Base-by-base conservation (phyloP, 139 green algal species). In the Asterochloris sp. region DNA sequence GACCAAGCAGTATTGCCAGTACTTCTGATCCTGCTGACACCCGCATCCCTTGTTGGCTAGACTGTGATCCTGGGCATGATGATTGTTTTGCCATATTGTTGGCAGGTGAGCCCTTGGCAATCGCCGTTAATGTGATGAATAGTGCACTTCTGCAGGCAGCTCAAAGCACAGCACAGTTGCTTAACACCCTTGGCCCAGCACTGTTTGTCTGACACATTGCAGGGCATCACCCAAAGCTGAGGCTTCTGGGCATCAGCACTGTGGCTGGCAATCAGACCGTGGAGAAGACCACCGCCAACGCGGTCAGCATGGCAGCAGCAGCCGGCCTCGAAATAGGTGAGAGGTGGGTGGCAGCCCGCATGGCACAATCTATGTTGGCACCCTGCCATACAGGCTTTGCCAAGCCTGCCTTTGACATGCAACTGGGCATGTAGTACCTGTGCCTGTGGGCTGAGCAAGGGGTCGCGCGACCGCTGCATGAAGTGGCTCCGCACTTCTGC, bases 221-320 rank as follows among this genome's bases (percentile, higher is more conserved):
- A 87, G 92, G 89, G 17, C 85, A 93, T 77, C 86, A 80, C 24
- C 89, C 87, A 0, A 19, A 69, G 0, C 1, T 98, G 1, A 13
- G 86, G 12, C 89, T 99, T 66, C 86, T 99, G 1, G 96, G 96
- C 17, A 84, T 99, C 19, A 94, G 85, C 89, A 98, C 98, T 82
- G 93, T 98, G 19, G 89, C 89, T 21, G 93, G 96, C 60, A 99
- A 99, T 81, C 94, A 98, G 74, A 93, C 83, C 0, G 81, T 96
- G 15, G 87, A 91, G 21, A 97, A 98, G 88, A 90, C 91, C 13
- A 98, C 95, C 6, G 71, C 82, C 10, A 99, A 99, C 85, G 96
- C 96, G 0, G 71, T 97, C 28, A 85, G 92, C 15, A 89, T 98
- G 47, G 79, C 98, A 21, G 79, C 91, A 16, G 87, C 91, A 0